These are phyloP conservation scores for Beverwykella pulmonaria DNA, from an alignment of 495 filamentous ascomycete genomes.

Conservation along the genomic window DNA sequence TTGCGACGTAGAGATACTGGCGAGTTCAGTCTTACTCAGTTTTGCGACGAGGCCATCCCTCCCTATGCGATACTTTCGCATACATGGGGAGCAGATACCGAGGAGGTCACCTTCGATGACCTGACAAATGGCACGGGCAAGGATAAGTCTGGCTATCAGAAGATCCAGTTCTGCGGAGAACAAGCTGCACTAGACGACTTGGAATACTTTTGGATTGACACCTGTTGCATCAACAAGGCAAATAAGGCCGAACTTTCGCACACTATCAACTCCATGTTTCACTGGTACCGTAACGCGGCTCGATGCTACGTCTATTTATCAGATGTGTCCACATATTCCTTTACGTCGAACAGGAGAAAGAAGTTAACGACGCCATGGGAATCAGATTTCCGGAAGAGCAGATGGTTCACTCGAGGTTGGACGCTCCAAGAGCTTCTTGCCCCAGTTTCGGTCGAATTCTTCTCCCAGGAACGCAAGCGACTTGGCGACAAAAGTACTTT, in stretches of 20 bases:
- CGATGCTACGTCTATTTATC: too few relatives aligned
- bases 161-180: slow-evolving; percentile 1
- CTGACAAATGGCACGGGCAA: neutral
- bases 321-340: neutral
- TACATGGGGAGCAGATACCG: slow-evolving; percentile 17
- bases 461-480: too few relatives aligned
- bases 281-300: slow-evolving; percentile 8
- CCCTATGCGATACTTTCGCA: slow-evolving; percentile 24
- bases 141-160: neutral
- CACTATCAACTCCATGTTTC: slow-evolving; percentile 8
- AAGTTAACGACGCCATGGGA: neutral
- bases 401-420: too few relatives aligned
- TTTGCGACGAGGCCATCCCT: slow-evolving; percentile 15
- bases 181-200: neutral
- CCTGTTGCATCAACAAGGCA: too few relatives aligned
- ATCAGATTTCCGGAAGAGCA: neutral
- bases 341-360: neutral
- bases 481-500: slow-evolving; percentile 42
- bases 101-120: slow-evolving; percentile 1
- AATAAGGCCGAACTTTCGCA: slow-evolving; percentile 8
- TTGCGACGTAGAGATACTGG: neutral
- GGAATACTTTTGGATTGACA: slow-evolving; percentile 9
- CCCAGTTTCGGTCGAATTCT: too few relatives aligned
- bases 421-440: too few relatives aligned
- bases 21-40: neutral